Evolutionary conservation across 2,329 filamentous ascomycete genomes (phyloP).

Genomic region (Zarea fungicola): DNA sequence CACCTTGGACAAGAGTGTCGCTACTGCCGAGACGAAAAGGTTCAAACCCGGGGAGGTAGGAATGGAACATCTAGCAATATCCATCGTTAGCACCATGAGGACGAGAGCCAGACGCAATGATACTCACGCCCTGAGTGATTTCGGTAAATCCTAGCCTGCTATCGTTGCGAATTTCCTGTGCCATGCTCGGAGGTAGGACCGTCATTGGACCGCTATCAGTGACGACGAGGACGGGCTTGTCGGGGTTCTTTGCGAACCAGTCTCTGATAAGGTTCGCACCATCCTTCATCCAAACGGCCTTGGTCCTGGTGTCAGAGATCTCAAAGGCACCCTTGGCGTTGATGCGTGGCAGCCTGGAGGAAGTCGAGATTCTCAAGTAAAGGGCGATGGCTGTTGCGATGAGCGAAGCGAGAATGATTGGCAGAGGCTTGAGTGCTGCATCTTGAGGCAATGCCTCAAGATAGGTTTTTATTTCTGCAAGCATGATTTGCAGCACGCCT

Average conservation of each 20-base stretch:
- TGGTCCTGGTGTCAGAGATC: not conserved
- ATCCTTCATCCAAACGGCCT: not conserved
- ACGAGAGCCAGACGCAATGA: too few relatives aligned
- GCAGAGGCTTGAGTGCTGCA: not conserved
- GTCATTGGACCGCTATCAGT: conserved; percentile 16
- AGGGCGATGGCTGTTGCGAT: not conserved
- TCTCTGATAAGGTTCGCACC: not conserved
- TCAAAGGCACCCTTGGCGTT: conserved; percentile 6
- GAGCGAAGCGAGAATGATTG: not conserved
- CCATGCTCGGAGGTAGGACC: conserved; percentile 15
- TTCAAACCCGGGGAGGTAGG: conserved; percentile 14
- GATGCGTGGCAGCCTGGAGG: not conserved
- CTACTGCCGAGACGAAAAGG: not conserved
- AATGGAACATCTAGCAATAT: conserved; percentile 9
- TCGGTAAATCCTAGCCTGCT: conserved; percentile 15
- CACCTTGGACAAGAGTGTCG: conserved; percentile 12
- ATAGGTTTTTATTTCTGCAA: not conserved
- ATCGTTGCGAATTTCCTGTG: conserved; percentile 19
- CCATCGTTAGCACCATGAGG: too few relatives aligned
- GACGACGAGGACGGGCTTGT: not conserved
- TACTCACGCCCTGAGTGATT: not conserved
- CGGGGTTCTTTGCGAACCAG: conserved; percentile 5
- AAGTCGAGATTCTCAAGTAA: not conserved
- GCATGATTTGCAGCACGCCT: not conserved
- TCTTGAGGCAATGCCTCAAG: not conserved